Evolutionary conservation across 805 yeast species (phyloP), one percentile per base, ranked within the genome.

Genomic region (Candida orba): DNA sequence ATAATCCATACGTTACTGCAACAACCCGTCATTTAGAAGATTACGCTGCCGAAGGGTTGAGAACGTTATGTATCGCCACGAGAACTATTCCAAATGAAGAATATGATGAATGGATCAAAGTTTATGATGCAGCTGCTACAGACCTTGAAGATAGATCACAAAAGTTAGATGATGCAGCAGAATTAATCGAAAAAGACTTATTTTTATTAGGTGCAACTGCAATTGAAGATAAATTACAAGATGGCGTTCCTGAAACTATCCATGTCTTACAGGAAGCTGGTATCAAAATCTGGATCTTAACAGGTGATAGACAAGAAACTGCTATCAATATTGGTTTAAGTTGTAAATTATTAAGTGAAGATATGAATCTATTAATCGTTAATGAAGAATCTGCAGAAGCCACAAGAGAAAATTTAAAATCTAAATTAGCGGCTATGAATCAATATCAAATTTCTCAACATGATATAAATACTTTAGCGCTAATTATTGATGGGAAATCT

Each of bases 241-340:
- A 91, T 45, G 99, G 97, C 34, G 99, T 93, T 18, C 98, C 99
- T 2, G 99, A 93, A 52, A 89, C 99, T 1, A 95, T 93, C 48
- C 93, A 87, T 52, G 85, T 95, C 6, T 72, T 93, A 44, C 99
- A 95, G 61, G 88, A 84, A 44, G 99, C 99, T 0, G 98, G 98
- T 14, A 90, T 95, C 51, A 91, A 89, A 62, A 78, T 93, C 15
- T 93, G 99, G 99, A 97, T 93, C 22, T 70, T 93, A 40, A 93
- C 99, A 3, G 99, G 99, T 54, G 99, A 93, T 60, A 77, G 96
- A 63, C 99, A 95, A 62, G 99, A 93, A 63, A 93, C 99, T 13
- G 99, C 99, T 1, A 85, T 93, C 52, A 93, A 93, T 62, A 93
- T 93, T 58, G 99, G 99, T 48, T 89, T 93, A 97, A 87, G 96